Percentiles rank a stretch among this genome's conserved stretches.
These are phyloP conservation scores for Didymella sp. DNA, from an alignment of 2,329 filamentous ascomycete genomes.

Conservation along the genomic window DNA sequence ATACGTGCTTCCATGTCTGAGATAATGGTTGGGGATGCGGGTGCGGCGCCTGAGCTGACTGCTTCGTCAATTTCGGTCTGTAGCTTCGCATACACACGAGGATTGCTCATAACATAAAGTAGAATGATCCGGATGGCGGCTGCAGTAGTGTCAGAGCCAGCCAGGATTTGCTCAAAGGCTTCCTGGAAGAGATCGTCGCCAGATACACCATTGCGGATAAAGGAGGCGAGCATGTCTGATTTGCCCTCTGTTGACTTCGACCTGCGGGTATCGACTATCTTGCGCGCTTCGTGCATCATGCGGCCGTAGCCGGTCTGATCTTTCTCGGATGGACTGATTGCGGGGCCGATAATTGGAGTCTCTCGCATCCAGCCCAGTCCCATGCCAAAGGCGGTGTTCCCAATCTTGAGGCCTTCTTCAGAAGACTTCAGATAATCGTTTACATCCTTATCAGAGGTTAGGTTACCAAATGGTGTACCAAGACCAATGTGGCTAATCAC, in stretches of 20 bases:
- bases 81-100: slow-evolving; percentile 55
- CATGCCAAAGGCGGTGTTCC: slow-evolving; percentile 37
- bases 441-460: slow-evolving; percentile 59
- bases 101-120: slow-evolving; percentile 61
- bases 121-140: slow-evolving; percentile 62
- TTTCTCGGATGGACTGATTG: slow-evolving; percentile 49
- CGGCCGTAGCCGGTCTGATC: slow-evolving; percentile 39
- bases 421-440: slow-evolving; percentile 56
- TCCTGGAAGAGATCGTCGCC: slow-evolving; percentile 53
- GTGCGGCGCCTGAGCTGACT: slow-evolving; percentile 48
- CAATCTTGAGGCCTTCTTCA: slow-evolving; percentile 45
- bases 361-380: slow-evolving; percentile 38
- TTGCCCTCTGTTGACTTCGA: slow-evolving; percentile 52
- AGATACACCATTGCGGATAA: slow-evolving; percentile 56
- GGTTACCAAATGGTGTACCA: slow-evolving; percentile 60
- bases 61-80: slow-evolving; percentile 56
- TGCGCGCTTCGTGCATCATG: slow-evolving; percentile 45
- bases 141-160: slow-evolving; percentile 66
- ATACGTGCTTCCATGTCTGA: slow-evolving; percentile 54
- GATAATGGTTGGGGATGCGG: slow-evolving; percentile 50
- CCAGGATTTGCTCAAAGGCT: slow-evolving; percentile 56
- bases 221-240: slow-evolving; percentile 62
- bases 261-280: slow-evolving; percentile 52
- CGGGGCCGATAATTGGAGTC: slow-evolving; percentile 34
- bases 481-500: slow-evolving; percentile 63